These are phyloP conservation scores for Candida loeiensis DNA, from an alignment of 805 yeast genomes.

Conservation along the genomic window DNA sequence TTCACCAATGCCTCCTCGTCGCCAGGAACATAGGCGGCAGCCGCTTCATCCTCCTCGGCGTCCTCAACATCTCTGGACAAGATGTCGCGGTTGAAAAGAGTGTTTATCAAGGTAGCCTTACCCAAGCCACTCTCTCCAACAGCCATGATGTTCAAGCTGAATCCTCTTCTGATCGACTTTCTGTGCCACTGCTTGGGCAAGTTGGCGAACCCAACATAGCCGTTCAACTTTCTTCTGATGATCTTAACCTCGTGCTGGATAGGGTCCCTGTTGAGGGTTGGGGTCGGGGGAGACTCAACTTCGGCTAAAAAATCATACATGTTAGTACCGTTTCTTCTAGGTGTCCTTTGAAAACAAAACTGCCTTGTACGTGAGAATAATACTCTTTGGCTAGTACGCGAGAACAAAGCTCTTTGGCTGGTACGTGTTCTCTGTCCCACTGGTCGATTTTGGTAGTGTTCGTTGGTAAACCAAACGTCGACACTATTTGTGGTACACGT, in stretches of 20 bases:
- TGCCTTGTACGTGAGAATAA: no score
- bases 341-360: no score
- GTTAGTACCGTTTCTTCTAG: constrained; percentile 3
- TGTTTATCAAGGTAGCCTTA: constrained; percentile 86
- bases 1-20: constrained; percentile 38
- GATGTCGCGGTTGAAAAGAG: constrained; percentile 59
- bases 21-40: constrained; percentile 12
- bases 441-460: no score
- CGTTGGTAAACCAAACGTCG: not conserved
- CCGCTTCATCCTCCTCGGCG: constrained; percentile 11
- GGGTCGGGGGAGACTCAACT: constrained; percentile 12
- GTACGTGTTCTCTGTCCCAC: no score
- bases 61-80: constrained; percentile 22
- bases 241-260: constrained; percentile 48
- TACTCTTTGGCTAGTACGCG: no score
- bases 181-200: constrained; percentile 99
- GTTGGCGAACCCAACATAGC: constrained; percentile 96
- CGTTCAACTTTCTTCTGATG: constrained; percentile 78
- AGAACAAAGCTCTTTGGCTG: no score
- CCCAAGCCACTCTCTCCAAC: constrained; percentile 94
- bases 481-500: no score
- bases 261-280: constrained; percentile 11
- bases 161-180: constrained; percentile 76
- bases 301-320: constrained; percentile 9
- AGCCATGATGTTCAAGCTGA: constrained; percentile 80